phyloP scores from a whole-genome alignment of 495 filamentous ascomycete genomes.

The Hyaloscypha hepaticicola region DNA sequence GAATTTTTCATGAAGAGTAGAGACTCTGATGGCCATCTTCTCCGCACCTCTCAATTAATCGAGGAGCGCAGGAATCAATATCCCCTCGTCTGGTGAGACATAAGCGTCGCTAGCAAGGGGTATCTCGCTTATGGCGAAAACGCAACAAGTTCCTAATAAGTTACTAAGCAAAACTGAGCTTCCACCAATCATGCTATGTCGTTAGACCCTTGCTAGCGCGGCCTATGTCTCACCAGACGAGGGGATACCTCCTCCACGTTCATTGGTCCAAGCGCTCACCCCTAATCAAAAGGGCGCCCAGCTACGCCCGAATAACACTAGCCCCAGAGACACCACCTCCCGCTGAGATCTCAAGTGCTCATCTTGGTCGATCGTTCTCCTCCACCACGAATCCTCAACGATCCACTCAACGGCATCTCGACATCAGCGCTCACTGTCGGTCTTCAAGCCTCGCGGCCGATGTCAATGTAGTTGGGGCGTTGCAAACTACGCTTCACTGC shows the following conservation, averaged over 20 bases:
- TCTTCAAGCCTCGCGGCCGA: slow-evolving; percentile 2
- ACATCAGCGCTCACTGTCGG: slow-evolving; percentile 1
- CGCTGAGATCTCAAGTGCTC: not conserved
- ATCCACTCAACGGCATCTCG: slow-evolving; percentile 1
- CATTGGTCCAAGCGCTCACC: not conserved
- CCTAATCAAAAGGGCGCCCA: not conserved
- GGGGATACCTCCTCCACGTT: not conserved
- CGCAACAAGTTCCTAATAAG: no score
- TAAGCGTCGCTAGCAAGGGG: no score
- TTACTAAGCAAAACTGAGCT: no score
- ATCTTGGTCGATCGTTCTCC: slow-evolving; percentile 4
- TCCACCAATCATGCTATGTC: no score
- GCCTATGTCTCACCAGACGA: no score
- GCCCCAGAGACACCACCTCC: not conserved
- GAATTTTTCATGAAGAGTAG: not conserved
- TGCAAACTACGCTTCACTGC: not conserved
- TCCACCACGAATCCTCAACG: not conserved
- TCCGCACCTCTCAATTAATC: not conserved
- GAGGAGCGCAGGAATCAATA: not conserved
- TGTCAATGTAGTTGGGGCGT: slow-evolving; percentile 24
- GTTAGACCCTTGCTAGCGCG: no score
- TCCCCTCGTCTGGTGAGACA: no score
- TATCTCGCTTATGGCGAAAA: no score
- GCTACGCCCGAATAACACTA: not conserved
- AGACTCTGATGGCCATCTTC: not conserved